These are phyloP conservation scores for Phytopythium mirpurense DNA, from an alignment of 352 stramenopile species.

Conservation along the genomic window DNA sequence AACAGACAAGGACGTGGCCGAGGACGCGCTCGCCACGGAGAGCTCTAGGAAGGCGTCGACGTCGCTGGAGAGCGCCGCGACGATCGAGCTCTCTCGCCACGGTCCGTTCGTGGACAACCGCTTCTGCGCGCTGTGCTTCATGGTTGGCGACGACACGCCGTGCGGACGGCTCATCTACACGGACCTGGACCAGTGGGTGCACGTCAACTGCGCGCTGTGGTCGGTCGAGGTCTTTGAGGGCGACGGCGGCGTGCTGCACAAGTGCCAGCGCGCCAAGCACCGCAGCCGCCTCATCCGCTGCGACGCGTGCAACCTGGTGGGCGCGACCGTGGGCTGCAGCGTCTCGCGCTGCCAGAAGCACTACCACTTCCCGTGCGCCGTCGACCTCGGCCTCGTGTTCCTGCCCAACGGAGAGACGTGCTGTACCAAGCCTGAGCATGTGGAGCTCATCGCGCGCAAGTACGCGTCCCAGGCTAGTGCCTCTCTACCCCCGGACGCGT, in stretches of 20 bases:
- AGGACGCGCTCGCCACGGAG: background rate
- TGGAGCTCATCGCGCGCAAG: slow-evolving; percentile 41
- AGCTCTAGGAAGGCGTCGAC: background rate
- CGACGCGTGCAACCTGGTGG: slow-evolving; percentile 84
- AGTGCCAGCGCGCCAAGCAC: slow-evolving; percentile 86
- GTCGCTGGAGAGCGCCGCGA: background rate
- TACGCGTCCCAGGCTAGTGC: background rate
- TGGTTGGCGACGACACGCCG: slow-evolving; percentile 63
- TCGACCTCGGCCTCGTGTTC: slow-evolving; percentile 69
- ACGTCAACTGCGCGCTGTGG: slow-evolving; percentile 92
- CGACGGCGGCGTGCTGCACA: slow-evolving; percentile 57
- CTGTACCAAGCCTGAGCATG: slow-evolving; percentile 44
- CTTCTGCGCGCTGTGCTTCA: slow-evolving; percentile 78
- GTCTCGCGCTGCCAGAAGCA: slow-evolving; percentile 84
- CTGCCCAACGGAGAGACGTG: slow-evolving; percentile 65
- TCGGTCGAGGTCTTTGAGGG: slow-evolving; percentile 91
- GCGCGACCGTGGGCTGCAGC: slow-evolving; percentile 90
- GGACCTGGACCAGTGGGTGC: slow-evolving; percentile 85
- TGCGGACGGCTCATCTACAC: slow-evolving; percentile 81
- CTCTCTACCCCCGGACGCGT: background rate
- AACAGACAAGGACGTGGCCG: background rate
- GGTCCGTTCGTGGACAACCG: slow-evolving; percentile 49
- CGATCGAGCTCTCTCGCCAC: background rate
- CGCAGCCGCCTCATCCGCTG: slow-evolving; percentile 88
- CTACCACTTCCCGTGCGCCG: slow-evolving; percentile 93